phyloP scores from a whole-genome alignment of 176 grass and related monocot species.

The Elaeis guineensis region DNA sequence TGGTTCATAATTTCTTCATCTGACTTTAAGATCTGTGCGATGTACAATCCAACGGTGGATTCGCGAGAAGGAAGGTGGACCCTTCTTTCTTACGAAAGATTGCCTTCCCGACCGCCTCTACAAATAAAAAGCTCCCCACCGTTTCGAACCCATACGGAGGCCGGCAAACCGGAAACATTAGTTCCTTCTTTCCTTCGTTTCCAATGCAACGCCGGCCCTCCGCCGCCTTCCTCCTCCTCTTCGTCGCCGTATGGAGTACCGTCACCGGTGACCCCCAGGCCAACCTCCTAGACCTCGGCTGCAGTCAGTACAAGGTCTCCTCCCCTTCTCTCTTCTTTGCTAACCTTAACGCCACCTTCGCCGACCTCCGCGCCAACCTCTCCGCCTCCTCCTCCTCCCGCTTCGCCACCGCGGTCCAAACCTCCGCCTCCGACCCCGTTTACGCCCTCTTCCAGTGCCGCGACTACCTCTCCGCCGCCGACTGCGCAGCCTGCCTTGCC shows the following conservation, averaged over 20 bases:
- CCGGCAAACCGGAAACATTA: no score
- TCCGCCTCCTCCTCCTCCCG: constrained; percentile 16
- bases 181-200: no score
- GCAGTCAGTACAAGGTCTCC: constrained; percentile 65
- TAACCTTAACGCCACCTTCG: constrained; percentile 44
- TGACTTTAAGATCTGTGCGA: no score
- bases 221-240: not conserved
- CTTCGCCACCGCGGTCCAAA: constrained; percentile 47
- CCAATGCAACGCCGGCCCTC: not conserved
- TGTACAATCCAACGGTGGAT: no score
- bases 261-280: constrained; percentile 36
- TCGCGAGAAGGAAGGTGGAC: no score
- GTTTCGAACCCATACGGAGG: no score
- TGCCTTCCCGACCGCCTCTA: no score
- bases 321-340: constrained; percentile 31
- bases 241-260: constrained; percentile 18
- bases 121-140: no score
- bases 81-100: no score
- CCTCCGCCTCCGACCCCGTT: constrained; percentile 28
- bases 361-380: constrained; percentile 44
- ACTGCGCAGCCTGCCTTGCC: constrained; percentile 55
- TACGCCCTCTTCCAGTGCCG: constrained; percentile 69
- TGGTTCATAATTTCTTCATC: no score
- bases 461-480: constrained; percentile 35
- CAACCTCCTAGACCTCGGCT: constrained; percentile 41